phyloP scores from a whole-genome alignment of 176 grass and related monocot species.

The Bothriochloa decipiens region DNA sequence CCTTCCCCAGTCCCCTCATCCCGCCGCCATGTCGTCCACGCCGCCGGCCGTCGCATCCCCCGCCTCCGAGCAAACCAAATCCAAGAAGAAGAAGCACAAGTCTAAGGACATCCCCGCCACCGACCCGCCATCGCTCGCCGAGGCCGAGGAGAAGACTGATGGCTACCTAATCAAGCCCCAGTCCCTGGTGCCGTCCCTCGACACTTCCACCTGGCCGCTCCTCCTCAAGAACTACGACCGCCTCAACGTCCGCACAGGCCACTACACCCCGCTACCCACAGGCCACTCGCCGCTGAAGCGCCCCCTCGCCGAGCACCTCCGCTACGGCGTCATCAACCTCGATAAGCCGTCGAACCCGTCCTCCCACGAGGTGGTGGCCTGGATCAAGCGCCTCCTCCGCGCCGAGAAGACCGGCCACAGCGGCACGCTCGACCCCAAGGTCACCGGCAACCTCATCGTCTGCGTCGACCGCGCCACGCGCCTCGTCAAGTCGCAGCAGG shows the following conservation, averaged over 20 bases:
- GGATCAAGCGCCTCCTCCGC: slow-evolving; percentile 89
- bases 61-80: slow-evolving; percentile 55
- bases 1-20: neutral
- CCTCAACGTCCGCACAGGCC: slow-evolving; percentile 81
- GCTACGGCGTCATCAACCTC: slow-evolving; percentile 89
- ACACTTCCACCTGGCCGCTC: slow-evolving; percentile 73
- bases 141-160: slow-evolving; percentile 38
- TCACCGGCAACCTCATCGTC: slow-evolving; percentile 96
- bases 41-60: slow-evolving; percentile 46
- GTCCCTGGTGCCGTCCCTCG: slow-evolving; percentile 48
- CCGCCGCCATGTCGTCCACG: slow-evolving; percentile 67
- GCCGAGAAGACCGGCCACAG: slow-evolving; percentile 82
- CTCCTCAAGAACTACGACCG: slow-evolving; percentile 89
- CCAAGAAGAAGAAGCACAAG: slow-evolving; percentile 74
- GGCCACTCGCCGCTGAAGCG: slow-evolving; percentile 89
- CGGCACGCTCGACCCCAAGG: slow-evolving; percentile 95
- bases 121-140: slow-evolving; percentile 15
- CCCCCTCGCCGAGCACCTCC: slow-evolving; percentile 75
- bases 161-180: slow-evolving; percentile 81
- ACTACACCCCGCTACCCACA: slow-evolving; percentile 80
- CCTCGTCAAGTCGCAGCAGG: slow-evolving; percentile 96
- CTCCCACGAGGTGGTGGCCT: slow-evolving; percentile 94
- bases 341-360: slow-evolving; percentile 97
- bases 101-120: slow-evolving; percentile 37
- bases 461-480: slow-evolving; percentile 94